Evolutionary conservation across 768 basidiomycete species (phyloP).

Genomic region (Podaxis carcinomalis): DNA sequence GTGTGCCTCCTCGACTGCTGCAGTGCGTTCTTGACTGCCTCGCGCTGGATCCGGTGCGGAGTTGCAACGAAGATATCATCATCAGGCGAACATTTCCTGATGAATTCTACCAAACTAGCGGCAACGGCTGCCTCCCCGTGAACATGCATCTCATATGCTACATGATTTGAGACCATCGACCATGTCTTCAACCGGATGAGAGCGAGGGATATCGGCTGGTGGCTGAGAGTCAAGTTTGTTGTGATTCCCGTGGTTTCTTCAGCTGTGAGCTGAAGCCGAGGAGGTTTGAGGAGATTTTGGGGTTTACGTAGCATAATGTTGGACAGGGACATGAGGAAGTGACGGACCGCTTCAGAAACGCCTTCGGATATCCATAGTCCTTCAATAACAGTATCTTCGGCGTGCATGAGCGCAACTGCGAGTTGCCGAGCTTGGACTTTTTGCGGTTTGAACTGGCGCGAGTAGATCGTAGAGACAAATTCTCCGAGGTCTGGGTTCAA

Average conservation of each 20-base stretch:
- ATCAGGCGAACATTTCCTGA: slow-evolving; percentile 32
- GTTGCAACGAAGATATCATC: slow-evolving; percentile 49
- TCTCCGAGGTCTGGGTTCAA: slow-evolving; percentile 50
- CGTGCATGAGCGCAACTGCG: slow-evolving; percentile 27
- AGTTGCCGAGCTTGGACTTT: slow-evolving; percentile 39
- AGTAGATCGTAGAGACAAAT: slow-evolving; percentile 50
- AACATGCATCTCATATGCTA: slow-evolving; percentile 45
- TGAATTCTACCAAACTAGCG: slow-evolving; percentile 34
- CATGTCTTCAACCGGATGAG: slow-evolving; percentile 36
- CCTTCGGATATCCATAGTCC: slow-evolving; percentile 20
- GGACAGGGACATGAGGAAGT: slow-evolving; percentile 38
- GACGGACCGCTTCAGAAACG: slow-evolving; percentile 24
- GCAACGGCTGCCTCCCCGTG: slow-evolving; percentile 44
- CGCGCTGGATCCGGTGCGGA: slow-evolving; percentile 48
- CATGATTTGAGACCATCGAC: slow-evolving; percentile 24
- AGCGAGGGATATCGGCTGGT: slow-evolving; percentile 39
- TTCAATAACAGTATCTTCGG: slow-evolving; percentile 18
- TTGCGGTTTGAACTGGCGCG: slow-evolving; percentile 42
- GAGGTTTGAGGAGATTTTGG: slow-evolving; percentile 27
- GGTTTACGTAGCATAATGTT: slow-evolving; percentile 39
- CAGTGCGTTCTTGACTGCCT: slow-evolving; percentile 42
- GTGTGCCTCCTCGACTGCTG: slow-evolving; percentile 17
- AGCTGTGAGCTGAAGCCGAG: slow-evolving; percentile 15
- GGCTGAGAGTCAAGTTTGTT: slow-evolving; percentile 18
- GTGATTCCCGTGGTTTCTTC: slow-evolving; percentile 9